phyloP scores from a whole-genome alignment of 768 basidiomycete genomes.

The button mushroom (Agaricus bisporus) region DNA sequence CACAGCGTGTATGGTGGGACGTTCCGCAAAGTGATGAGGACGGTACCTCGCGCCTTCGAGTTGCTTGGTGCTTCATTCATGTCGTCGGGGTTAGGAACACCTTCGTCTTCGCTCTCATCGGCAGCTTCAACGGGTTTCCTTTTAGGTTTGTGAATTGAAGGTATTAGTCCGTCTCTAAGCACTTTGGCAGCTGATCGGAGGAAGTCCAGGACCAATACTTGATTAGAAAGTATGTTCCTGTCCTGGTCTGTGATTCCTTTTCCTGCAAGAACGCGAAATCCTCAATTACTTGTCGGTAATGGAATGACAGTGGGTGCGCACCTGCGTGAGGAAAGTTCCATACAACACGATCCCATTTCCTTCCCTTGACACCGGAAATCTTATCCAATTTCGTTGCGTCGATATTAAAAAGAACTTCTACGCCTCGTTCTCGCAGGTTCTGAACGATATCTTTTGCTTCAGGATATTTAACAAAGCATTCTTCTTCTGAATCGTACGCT shows the following conservation, averaged over 20 bases:
- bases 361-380: constrained; percentile 46
- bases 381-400: constrained; percentile 80
- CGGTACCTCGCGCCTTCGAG: constrained; percentile 48
- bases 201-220: constrained; percentile 76
- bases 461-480: constrained; percentile 80
- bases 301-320: constrained; percentile 25
- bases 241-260: constrained; percentile 92
- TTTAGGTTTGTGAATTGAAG: constrained; percentile 30
- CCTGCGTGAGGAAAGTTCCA: constrained; percentile 99
- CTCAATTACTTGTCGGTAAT: not conserved
- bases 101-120: constrained; percentile 23
- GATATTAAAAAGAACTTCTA: constrained; percentile 68
- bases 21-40: constrained; percentile 85
- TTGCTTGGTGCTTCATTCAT: constrained; percentile 6
- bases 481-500: constrained; percentile 72
- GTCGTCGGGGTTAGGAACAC: constrained; percentile 15
- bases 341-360: constrained; percentile 70
- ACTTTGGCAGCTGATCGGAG: constrained; percentile 64
- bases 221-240: constrained; percentile 88
- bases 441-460: constrained; percentile 57
- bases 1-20: constrained; percentile 84
- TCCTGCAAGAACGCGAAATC: constrained; percentile 33
- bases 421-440: constrained; percentile 51
- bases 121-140: constrained; percentile 49
- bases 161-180: constrained; percentile 52